Conservation (phyloP, 164 flowering plant species). For the Amborella trichopoda region DNA sequence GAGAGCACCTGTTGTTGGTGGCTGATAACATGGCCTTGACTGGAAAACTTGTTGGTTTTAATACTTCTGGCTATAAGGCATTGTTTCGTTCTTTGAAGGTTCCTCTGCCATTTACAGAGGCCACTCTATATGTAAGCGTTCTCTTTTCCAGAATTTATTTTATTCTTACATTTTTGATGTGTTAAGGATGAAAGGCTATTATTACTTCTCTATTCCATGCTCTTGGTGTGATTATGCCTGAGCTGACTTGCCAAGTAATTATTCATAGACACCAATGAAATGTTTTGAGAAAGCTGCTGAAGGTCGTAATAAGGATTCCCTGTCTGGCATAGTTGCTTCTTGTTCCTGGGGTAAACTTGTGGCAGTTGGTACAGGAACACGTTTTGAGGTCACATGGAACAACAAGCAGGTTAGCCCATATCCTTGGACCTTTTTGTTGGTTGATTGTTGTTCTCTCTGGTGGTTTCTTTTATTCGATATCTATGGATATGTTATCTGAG, state of each 20-base stretch:
- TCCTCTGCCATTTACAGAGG: constrained; percentile 88
- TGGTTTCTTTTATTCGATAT: too few relatives aligned
- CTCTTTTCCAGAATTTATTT: neutral
- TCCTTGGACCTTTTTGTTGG: neutral
- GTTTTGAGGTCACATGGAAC: constrained; percentile 69
- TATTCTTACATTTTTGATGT: too few relatives aligned
- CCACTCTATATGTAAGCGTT: constrained; percentile 70
- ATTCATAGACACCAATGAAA: constrained; percentile 58
- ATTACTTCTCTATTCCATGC: too few relatives aligned
- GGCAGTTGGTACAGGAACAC: constrained; percentile 78
- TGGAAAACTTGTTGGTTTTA: constrained; percentile 79
- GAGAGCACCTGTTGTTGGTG: constrained; percentile 72
- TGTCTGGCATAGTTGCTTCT: constrained; percentile 77
- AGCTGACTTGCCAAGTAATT: too few relatives aligned
- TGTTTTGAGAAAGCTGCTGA: constrained; percentile 94
- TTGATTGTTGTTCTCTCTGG: too few relatives aligned
- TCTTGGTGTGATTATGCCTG: neutral
- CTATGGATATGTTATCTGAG: too few relatives aligned
- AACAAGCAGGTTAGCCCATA: constrained; percentile 37
- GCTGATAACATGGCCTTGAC: constrained; percentile 84
- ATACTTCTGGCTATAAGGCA: constrained; percentile 71
- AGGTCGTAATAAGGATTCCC: constrained; percentile 59
- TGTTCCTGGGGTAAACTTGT: constrained; percentile 96
- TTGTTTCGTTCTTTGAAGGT: constrained; percentile 49
- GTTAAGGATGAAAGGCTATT: too few relatives aligned